Base-by-base conservation (phyloP, 192 early-diverging fungal genomes). In the Gamsiella multidivaricata region DNA sequence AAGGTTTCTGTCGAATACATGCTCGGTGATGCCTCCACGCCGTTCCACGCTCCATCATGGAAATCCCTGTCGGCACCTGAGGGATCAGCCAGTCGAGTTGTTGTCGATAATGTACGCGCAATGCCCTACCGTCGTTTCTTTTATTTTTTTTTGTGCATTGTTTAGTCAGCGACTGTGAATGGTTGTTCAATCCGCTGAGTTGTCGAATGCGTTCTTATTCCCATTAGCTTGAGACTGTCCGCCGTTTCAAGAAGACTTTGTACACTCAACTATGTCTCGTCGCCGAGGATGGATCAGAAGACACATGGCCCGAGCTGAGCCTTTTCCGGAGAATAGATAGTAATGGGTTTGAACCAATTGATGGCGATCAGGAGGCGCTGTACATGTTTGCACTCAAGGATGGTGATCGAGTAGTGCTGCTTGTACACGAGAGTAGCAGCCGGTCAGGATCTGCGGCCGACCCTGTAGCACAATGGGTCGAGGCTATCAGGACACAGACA, bases 311-410 rank as follows among this genome's bases (percentile, higher is more conserved):
- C 5, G 65, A 62, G 37, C 41, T 68, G 36, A 52, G 42, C 3
- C 55, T 78, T 1, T 78, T 59, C 41, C 36, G 74, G 23, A 67
- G 59, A 39, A 37, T 20, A 33, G 23, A 32, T 1, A 61, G 67
- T 6, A 20, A 26, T n/a, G 71, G 43, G 0, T 63, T 58, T 23
- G 74, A 78, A 49, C 28, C 65, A 2, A 57, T 78, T 17, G 74
- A 78, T 1, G 65, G 74, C 8, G 74, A 78, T 29, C 74, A 78
- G 39, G 74, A 78, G 18, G 74, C 74, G 1, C 20, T 78, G 55
- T 78, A 78, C 41, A 78, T 78, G 74, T 69, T 68, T 58, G 74
- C 65, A 28, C 66, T 78, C 45, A 78, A 69, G 39, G 74, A 78
- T 22, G 74, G 74, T 29, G 74, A 78, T 45, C 46, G 46, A 14